A percentile compares a stretch with the other conserved stretches of the same genome.
phyloP scores from a whole-genome alignment of 2,329 filamentous ascomycete species.

The Phyllachora maydis region DNA sequence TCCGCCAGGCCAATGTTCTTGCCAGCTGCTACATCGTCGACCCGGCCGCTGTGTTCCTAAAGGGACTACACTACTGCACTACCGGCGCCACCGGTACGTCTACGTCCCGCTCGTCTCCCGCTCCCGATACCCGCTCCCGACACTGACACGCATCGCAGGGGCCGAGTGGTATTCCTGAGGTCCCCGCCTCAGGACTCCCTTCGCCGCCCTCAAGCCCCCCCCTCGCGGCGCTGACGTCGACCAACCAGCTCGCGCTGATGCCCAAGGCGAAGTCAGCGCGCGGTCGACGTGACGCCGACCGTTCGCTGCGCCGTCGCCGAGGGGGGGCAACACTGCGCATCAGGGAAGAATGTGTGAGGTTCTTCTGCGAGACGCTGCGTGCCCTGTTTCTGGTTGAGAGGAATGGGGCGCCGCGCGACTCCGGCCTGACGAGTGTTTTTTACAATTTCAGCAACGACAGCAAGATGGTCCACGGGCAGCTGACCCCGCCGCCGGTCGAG shows the following conservation, averaged over 20 bases:
- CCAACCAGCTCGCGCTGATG: conserved; percentile 44
- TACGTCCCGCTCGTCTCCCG: too few relatives aligned
- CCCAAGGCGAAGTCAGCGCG: conserved; percentile 32
- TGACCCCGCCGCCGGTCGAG: conserved; percentile 31
- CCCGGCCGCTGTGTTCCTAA: conserved; percentile 41
- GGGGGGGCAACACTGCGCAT: conserved; percentile 92
- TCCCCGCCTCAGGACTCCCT: conserved; percentile 65
- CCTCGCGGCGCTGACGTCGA: conserved; percentile 53
- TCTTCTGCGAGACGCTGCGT: conserved; percentile 94
- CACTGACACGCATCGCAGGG: too few relatives aligned
- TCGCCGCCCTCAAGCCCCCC: conserved; percentile 77
- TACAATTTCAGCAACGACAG: conserved; percentile 6
- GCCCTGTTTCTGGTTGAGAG: conserved; percentile 92
- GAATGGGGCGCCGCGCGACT: conserved; percentile 56
- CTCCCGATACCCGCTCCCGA: too few relatives aligned
- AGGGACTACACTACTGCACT: conserved; percentile 90
- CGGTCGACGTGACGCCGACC: too few relatives aligned
- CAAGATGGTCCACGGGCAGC: conserved; percentile 9
- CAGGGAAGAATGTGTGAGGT: conserved; percentile 99
- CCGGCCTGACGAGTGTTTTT: conserved; percentile 67
- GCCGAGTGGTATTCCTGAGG: conserved; percentile 92
- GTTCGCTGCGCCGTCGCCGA: conserved; percentile 35
- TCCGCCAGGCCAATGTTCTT: conserved; percentile 53
- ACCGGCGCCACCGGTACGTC: conserved; percentile 51
- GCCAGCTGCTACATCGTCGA: conserved; percentile 84